Base-by-base conservation (phyloP, 495 filamentous ascomycete genomes). In the Penicillium daleae region DNA sequence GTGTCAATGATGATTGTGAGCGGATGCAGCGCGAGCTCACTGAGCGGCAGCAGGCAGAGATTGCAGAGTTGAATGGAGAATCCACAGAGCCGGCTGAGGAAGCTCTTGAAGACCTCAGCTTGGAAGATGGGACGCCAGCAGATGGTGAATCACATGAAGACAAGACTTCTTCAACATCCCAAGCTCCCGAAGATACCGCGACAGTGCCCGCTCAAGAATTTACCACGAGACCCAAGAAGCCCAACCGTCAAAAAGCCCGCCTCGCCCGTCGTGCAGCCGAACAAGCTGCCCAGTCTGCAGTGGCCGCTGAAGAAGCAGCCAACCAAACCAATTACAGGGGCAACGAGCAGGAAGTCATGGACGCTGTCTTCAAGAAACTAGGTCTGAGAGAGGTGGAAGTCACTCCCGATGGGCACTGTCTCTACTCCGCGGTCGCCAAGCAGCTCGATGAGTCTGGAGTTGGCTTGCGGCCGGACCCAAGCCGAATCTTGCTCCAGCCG, bases 381-480 rank as follows among this genome's bases (percentile, higher is more conserved):
- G 78, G 78, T 4, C 78, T 98, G 33, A 82, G 77, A 22, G 93
- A 98, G 78, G 82, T 90, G 56, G 86, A 90, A 58, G 92, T 98
- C 29, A 85, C 82, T 19, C 92, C 95, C 1, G 94, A 99, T 70
- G 95, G 95, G 0, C 95, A 99, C 70, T 99, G 95, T 73, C 80
- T 99, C n/a, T 99, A 97, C 77, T 88, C 91, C 7, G 93, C 96
- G 2, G 82, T 99, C 46, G 93, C 94, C 42, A 91, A 93, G 70
- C 93, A 97, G 76, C 78, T 97, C 42, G 65, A 77, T 31, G 71
- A 74, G 31, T 62, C 67, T 9, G 76, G 78, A 37, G 46, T 82
- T 13, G 84, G 79, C 2, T 70, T 85, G 59, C 76, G 73, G 55
- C 82, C 84, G 19, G 78, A 80, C 63, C 75, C 77, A 40, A 71